These are phyloP conservation scores for Penicillium vulpinum DNA, from an alignment of 2,329 filamentous ascomycete species.

Conservation along the genomic window DNA sequence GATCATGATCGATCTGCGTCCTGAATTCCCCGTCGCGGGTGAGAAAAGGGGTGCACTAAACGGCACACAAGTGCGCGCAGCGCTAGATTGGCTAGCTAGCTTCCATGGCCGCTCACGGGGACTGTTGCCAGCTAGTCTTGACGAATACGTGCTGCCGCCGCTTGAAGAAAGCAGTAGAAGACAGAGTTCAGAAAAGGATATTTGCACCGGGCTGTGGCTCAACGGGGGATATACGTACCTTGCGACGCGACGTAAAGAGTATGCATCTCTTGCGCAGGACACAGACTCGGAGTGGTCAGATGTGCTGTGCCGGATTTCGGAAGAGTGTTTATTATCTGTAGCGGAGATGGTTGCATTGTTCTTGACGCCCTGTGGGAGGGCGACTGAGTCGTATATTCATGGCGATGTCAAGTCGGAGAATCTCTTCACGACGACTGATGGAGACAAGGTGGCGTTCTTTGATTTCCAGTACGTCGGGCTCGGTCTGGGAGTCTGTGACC, in stretches of 20 bases:
- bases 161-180: constrained; percentile 52
- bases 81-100: constrained; percentile 62
- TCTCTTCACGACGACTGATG: constrained; percentile 56
- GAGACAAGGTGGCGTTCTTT: constrained; percentile 61
- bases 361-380: constrained; percentile 49
- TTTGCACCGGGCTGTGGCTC: constrained; percentile 53
- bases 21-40: constrained; percentile 55
- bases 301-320: constrained; percentile 46
- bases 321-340: constrained; percentile 35
- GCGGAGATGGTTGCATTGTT: constrained; percentile 57
- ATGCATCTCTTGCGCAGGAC: constrained; percentile 49
- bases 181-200: constrained; percentile 21
- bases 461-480: constrained; percentile 70
- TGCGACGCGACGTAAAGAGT: constrained; percentile 61
- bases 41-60: constrained; percentile 45
- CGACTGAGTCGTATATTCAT: constrained; percentile 61
- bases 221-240: constrained; percentile 71
- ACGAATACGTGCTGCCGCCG: constrained; percentile 49
- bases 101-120: constrained; percentile 61
- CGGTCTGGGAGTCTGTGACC: constrained; percentile 64
- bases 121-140: constrained; percentile 28
- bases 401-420: constrained; percentile 72
- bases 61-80: constrained; percentile 51
- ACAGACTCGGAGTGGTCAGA: constrained; percentile 57
- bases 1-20: constrained; percentile 58